Percentiles rank a stretch among this genome's conserved stretches.
Evolutionary conservation across 306 rosid species (phyloP).

Genomic region (Notholithocarpus densiflorus): DNA sequence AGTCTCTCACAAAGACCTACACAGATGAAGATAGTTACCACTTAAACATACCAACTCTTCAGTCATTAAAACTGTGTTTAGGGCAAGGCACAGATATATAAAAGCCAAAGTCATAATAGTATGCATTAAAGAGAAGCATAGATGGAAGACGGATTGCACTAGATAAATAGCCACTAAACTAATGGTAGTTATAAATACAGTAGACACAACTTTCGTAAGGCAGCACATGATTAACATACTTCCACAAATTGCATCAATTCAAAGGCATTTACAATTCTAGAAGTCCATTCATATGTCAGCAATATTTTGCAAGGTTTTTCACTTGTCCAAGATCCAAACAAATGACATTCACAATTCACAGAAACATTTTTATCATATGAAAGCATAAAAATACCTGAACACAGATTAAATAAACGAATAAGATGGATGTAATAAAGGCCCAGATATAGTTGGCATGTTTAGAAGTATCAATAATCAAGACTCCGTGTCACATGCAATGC

Average conservation of each 20-base stretch:
- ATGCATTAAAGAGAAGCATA: neutral
- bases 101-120: neutral
- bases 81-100: neutral
- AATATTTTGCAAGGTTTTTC: neutral
- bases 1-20: conserved; percentile 93
- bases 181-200: neutral
- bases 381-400: neutral
- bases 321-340: neutral
- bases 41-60: conserved; percentile 16
- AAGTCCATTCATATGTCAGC: neutral
- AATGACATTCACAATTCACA: neutral
- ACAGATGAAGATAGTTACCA: conserved; percentile 15
- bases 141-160: neutral
- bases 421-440: neutral
- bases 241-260: neutral
- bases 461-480: neutral
- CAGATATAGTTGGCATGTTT: neutral
- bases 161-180: neutral
- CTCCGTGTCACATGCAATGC: neutral
- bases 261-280: neutral
- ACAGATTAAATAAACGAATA: neutral
- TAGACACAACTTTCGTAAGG: neutral
- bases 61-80: conserved; percentile 8
- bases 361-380: neutral
- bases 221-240: neutral